Evolutionary conservation across 1,139 yeast genomes (phyloP).

Genomic region (Martiniozyma asiatica): DNA sequence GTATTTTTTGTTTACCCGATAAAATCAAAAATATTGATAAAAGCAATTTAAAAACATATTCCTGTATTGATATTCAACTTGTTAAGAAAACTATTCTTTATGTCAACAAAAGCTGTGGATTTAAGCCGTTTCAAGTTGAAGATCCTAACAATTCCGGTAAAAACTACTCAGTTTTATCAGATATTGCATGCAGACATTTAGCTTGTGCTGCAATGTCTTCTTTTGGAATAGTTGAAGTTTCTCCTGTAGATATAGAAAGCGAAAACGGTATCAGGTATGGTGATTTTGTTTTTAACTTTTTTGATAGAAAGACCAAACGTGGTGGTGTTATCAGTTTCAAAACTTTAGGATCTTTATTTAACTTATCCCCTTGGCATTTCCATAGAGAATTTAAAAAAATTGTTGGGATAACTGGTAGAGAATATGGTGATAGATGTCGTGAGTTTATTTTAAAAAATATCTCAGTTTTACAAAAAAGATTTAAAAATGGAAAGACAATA

Average conservation of each 20-base stretch:
- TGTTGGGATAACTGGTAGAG: conserved; percentile 78
- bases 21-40: conserved; percentile 7
- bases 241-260: not conserved
- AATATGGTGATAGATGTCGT: conserved; percentile 82
- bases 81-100: conserved; percentile 45
- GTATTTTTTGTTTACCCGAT: conserved; percentile 37
- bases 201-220: conserved; percentile 54
- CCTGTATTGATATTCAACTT: conserved; percentile 36
- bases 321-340: conserved; percentile 86
- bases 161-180: conserved; percentile 58
- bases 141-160: too few species aligned
- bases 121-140: too few species aligned
- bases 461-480: not conserved
- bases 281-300: not conserved
- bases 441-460: conserved; percentile 40
- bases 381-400: conserved; percentile 81
- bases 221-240: conserved; percentile 28
- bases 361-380: conserved; percentile 87
- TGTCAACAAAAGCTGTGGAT: conserved; percentile 48
- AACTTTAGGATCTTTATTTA: conserved; percentile 76
- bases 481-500: conserved; percentile 10
- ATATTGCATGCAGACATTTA: conserved; percentile 73
- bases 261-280: not conserved
- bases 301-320: conserved; percentile 36
- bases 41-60: conserved; percentile 13